These are phyloP conservation scores for Talaromyces sp. DNA, from an alignment of 2,329 filamentous ascomycete genomes.

Conservation along the genomic window DNA sequence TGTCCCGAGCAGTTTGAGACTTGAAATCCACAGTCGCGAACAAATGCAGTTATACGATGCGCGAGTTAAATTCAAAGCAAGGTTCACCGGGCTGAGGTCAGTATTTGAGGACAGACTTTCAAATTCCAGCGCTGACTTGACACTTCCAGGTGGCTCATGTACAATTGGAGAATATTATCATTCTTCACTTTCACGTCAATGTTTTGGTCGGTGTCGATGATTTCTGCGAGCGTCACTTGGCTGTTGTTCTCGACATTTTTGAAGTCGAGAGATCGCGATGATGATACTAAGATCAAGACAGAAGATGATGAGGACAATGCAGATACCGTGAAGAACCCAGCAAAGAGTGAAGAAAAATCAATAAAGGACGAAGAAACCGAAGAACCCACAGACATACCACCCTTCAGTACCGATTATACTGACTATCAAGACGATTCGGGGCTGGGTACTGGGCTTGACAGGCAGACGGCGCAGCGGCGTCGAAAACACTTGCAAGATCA, in stretches of 20 bases:
- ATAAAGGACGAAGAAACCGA: slow-evolving; percentile 28
- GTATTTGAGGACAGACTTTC: slow-evolving; percentile 4
- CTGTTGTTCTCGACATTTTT: slow-evolving; percentile 45
- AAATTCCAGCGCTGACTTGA: neutral
- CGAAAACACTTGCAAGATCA: slow-evolving; percentile 20
- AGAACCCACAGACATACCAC: slow-evolving; percentile 15
- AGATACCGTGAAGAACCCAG: slow-evolving; percentile 13
- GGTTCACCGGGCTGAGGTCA: slow-evolving; percentile 65
- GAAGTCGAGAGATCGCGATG: slow-evolving; percentile 20
- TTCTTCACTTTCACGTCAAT: slow-evolving; percentile 62
- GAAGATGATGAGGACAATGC: neutral
- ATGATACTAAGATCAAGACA: slow-evolving; percentile 18
- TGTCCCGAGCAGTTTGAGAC: slow-evolving; percentile 49
- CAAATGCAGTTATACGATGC: slow-evolving; percentile 72
- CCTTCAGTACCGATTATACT: slow-evolving; percentile 15
- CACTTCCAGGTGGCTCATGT: slow-evolving; percentile 68
- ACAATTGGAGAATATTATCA: slow-evolving; percentile 67
- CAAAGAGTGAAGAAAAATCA: slow-evolving; percentile 2
- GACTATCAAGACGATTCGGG: slow-evolving; percentile 35
- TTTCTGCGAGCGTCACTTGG: slow-evolving; percentile 64
- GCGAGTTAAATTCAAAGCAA: slow-evolving; percentile 64
- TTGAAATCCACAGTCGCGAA: slow-evolving; percentile 66
- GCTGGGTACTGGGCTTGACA: slow-evolving; percentile 49
- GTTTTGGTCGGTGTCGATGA: slow-evolving; percentile 75
- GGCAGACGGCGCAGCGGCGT: slow-evolving; percentile 26